Evolutionary conservation across 164 flowering plant genomes (phyloP).

Genomic region (Paratinospora sagittata): DNA sequence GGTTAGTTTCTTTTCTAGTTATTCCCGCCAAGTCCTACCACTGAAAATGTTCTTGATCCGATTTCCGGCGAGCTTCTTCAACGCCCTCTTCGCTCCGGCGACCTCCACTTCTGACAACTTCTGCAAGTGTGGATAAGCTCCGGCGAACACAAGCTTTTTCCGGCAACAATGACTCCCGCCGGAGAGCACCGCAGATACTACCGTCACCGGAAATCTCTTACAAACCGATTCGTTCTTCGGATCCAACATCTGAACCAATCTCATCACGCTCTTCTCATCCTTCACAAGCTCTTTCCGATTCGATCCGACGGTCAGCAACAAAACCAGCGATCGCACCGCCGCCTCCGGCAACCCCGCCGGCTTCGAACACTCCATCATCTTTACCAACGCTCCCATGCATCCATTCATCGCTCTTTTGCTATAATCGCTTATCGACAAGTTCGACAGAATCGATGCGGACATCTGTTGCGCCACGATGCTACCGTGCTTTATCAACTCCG

Average conservation of each 20-base stretch:
- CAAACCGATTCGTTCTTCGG: constrained; percentile 43
- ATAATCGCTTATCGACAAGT: constrained; percentile 42
- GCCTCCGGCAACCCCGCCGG: constrained; percentile 58
- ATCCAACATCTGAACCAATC: constrained; percentile 60
- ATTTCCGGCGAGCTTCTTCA: constrained; percentile 58
- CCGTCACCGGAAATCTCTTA: constrained; percentile 53
- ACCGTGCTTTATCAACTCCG: constrained; percentile 51
- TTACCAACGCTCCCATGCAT: constrained; percentile 54
- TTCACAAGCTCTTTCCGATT: constrained; percentile 60
- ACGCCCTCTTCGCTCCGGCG: constrained; percentile 63
- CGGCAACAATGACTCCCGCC: constrained; percentile 51
- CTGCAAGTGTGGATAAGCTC: constrained; percentile 53
- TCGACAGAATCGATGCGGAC: constrained; percentile 39
- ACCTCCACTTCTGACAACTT: constrained; percentile 60
- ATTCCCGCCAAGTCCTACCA: constrained; percentile 56
- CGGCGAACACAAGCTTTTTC: constrained; percentile 54
- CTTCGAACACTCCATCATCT: constrained; percentile 61
- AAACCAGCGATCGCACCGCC: constrained; percentile 43
- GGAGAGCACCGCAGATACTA: constrained; percentile 36
- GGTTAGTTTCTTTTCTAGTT: constrained; percentile 30
- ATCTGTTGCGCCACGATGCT: constrained; percentile 38
- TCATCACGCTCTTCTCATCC: constrained; percentile 66
- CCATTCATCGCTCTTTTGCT: constrained; percentile 45
- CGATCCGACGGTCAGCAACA: constrained; percentile 45
- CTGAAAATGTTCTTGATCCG: constrained; percentile 55